phyloP scores from a whole-genome alignment of 495 filamentous ascomycete species.

The Paragyromitra xinjiangensis region DNA sequence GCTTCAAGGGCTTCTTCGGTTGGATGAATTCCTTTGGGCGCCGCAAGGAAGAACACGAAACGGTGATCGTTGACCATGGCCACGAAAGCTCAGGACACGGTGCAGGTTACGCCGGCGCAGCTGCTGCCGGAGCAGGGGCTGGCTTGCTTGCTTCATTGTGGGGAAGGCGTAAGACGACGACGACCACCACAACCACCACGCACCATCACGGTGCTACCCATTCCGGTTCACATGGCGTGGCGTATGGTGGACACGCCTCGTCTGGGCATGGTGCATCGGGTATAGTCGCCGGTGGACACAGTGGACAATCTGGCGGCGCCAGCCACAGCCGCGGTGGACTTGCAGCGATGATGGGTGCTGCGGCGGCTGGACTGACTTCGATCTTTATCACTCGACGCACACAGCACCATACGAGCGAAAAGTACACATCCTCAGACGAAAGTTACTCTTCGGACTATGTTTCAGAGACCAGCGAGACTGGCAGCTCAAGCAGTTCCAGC shows the following conservation, averaged over 20 bases:
- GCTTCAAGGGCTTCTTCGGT: slow-evolving; percentile 52
- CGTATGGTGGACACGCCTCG: slow-evolving; percentile 22
- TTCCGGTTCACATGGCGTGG: slow-evolving; percentile 14
- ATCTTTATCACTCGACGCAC: slow-evolving; percentile 45
- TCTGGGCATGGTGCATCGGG: slow-evolving; percentile 23
- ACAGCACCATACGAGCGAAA: slow-evolving; percentile 49
- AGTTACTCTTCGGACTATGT: slow-evolving; percentile 45
- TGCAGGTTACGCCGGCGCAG: slow-evolving; percentile 28
- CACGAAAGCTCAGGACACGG: slow-evolving; percentile 20
- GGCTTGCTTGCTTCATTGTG: slow-evolving; percentile 51
- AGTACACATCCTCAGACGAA: slow-evolving; percentile 47
- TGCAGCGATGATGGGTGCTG: slow-evolving; percentile 56
- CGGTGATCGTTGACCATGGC: slow-evolving; percentile 41
- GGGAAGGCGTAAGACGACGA: slow-evolving; percentile 50
- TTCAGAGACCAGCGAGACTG: slow-evolving; percentile 50
- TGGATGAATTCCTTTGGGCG: slow-evolving; percentile 43
- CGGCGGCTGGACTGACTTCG: slow-evolving; percentile 54
- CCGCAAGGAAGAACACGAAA: slow-evolving; percentile 23
- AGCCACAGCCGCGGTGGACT: slow-evolving; percentile 43
- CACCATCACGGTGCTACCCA: slow-evolving; percentile 34
- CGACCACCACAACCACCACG: slow-evolving; percentile 49
- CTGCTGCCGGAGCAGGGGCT: slow-evolving; percentile 44
- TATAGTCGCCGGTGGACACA: slow-evolving; percentile 17
- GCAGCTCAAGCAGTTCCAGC: slow-evolving; percentile 47
- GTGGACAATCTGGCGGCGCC: slow-evolving; percentile 33